Percentiles rank a stretch among this genome's conserved stretches.
phyloP scores from a whole-genome alignment of 352 stramenopile genomes.

The Proteromonas lacertae region DNA sequence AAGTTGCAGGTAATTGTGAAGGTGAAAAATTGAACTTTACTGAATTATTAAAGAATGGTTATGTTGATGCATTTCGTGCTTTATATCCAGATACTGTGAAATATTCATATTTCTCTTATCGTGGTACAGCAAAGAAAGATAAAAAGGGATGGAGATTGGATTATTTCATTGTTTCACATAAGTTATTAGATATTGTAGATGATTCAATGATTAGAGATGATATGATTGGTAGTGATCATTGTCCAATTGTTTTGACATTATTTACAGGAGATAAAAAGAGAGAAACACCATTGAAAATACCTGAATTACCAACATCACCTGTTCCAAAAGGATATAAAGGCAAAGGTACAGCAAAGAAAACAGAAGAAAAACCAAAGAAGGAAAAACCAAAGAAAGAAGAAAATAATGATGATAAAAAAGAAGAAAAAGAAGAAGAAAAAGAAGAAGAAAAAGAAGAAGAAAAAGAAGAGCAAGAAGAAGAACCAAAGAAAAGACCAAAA shows the following conservation, averaged over 20 bases:
- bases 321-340: background rate
- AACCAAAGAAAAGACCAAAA: too few relatives aligned
- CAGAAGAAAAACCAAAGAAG: too few relatives aligned
- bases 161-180: background rate
- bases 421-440: background rate
- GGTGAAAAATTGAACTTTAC: background rate
- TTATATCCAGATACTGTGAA: background rate
- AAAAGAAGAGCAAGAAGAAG: too few relatives aligned
- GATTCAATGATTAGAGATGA: background rate
- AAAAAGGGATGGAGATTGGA: conserved; percentile 1
- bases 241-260: background rate
- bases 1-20: background rate
- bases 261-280: background rate
- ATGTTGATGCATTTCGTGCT: background rate
- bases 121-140: background rate
- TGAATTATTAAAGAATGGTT: background rate
- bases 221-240: background rate
- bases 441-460: too few relatives aligned
- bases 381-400: too few relatives aligned
- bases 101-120: conserved; percentile 1
- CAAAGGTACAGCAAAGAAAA: background rate
- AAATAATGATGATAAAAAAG: background rate
- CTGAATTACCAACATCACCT: background rate
- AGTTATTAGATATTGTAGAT: background rate
- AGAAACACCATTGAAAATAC: background rate